Percentiles rank a stretch among this genome's conserved stretches.
phyloP scores from a whole-genome alignment of 2,329 filamentous ascomycete species.

The Hypoxylon sp. region DNA sequence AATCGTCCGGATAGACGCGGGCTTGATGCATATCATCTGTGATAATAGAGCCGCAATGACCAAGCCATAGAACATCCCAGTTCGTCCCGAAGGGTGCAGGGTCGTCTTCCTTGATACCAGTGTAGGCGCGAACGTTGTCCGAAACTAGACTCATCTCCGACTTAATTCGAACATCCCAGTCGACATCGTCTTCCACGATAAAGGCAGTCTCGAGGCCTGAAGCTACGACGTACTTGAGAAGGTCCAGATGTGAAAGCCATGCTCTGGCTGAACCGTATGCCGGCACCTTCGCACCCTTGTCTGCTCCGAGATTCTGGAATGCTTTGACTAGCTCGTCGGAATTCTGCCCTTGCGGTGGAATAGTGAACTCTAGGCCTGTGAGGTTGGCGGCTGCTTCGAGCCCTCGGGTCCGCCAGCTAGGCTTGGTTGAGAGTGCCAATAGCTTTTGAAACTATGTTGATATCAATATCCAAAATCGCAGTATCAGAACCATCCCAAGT shows the following conservation, averaged over 20 bases:
- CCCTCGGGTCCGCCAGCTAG: slow-evolving; percentile 57
- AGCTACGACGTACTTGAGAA: slow-evolving; percentile 51
- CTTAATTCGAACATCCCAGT: slow-evolving; percentile 57
- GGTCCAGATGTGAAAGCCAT: slow-evolving; percentile 54
- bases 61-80: slow-evolving; percentile 59
- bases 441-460: slow-evolving; percentile 49
- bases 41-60: slow-evolving; percentile 55
- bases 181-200: slow-evolving; percentile 58
- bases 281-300: slow-evolving; percentile 27
- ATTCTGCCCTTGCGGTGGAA: slow-evolving; percentile 55
- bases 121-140: slow-evolving; percentile 53
- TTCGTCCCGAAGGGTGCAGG: slow-evolving; percentile 50
- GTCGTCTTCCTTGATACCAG: slow-evolving; percentile 30
- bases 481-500: neutral
- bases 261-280: slow-evolving; percentile 45
- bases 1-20: slow-evolving; percentile 43
- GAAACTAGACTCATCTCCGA: slow-evolving; percentile 53
- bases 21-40: slow-evolving; percentile 35
- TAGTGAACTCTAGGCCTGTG: slow-evolving; percentile 53
- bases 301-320: slow-evolving; percentile 48
- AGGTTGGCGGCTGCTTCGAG: slow-evolving; percentile 55
- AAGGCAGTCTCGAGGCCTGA: slow-evolving; percentile 49
- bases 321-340: slow-evolving; percentile 50
- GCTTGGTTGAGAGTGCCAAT: slow-evolving; percentile 53
- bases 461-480: slow-evolving; percentile 4